These are phyloP conservation scores for Yamadazyma pseudoaaseri DNA, from an alignment of 1,139 yeast species.

Conservation along the genomic window DNA sequence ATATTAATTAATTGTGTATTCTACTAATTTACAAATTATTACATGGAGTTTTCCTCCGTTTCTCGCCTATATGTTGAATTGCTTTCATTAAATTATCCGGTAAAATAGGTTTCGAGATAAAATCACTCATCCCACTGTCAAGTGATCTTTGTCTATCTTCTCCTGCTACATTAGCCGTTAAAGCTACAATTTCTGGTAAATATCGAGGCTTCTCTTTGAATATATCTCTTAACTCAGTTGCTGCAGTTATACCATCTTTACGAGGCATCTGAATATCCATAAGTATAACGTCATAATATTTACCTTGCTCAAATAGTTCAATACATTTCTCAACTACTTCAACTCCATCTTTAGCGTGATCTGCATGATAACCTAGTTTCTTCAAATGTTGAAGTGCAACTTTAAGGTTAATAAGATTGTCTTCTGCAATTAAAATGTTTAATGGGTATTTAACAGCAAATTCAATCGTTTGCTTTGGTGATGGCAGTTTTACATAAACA, in stretches of 20 bases:
- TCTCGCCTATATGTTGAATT: conserved; percentile 17
- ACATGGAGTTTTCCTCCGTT: conserved; percentile 1
- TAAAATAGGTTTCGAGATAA: conserved; percentile 53
- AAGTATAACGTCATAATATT: conserved; percentile 47
- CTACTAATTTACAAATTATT: too few species aligned
- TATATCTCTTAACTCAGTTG: conserved; percentile 30
- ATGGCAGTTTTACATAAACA: conserved; percentile 11
- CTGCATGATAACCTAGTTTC: conserved; percentile 52
- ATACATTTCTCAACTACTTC: conserved; percentile 46
- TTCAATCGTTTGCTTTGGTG: neutral
- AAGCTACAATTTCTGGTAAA: conserved; percentile 47
- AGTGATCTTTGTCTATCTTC: conserved; percentile 51
- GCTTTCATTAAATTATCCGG: conserved; percentile 45
- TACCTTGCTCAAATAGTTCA: conserved; percentile 23
- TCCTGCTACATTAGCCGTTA: conserved; percentile 59
- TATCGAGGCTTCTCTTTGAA: conserved; percentile 24
- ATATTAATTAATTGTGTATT: too few species aligned
- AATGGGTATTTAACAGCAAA: conserved; percentile 39
- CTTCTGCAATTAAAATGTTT: conserved; percentile 51
- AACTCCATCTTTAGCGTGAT: conserved; percentile 56
- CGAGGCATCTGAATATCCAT: conserved; percentile 61
- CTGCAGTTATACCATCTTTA: conserved; percentile 51
- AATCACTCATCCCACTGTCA: conserved; percentile 55
- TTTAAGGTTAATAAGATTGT: conserved; percentile 48
- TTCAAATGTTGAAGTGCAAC: conserved; percentile 53